Evolutionary conservation across 306 rosid species (phyloP).

Genomic region (Purshia tridentata): DNA sequence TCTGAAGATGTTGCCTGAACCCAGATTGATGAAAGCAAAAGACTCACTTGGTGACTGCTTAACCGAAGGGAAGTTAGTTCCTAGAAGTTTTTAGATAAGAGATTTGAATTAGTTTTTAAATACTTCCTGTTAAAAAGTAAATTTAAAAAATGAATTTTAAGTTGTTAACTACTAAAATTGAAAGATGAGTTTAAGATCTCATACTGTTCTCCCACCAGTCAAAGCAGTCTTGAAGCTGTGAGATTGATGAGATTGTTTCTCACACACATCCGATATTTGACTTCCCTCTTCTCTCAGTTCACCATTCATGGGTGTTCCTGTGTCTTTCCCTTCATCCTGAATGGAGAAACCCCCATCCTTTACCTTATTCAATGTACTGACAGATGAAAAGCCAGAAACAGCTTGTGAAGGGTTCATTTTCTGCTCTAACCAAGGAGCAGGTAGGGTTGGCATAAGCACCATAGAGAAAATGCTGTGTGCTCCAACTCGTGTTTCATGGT

Average conservation of each 20-base stretch:
- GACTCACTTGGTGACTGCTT: slow-evolving; percentile 93
- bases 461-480: slow-evolving; percentile 74
- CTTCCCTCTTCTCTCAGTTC: slow-evolving; percentile 34
- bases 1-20: slow-evolving; percentile 86
- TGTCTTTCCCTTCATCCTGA: slow-evolving; percentile 34
- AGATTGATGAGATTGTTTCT: slow-evolving; percentile 36
- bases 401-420: slow-evolving; percentile 32
- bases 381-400: slow-evolving; percentile 34
- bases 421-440: slow-evolving; percentile 45
- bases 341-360: slow-evolving; percentile 45
- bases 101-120: slow-evolving; percentile 21
- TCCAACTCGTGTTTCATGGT: slow-evolving; percentile 76
- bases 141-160: background rate
- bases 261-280: slow-evolving; percentile 30
- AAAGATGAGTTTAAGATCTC: slow-evolving; percentile 14
- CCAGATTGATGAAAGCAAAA: slow-evolving; percentile 94
- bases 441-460: slow-evolving; percentile 72
- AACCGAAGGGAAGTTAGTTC: slow-evolving; percentile 74
- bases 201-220: slow-evolving; percentile 59
- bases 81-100: slow-evolving; percentile 41
- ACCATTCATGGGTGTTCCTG: slow-evolving; percentile 34
- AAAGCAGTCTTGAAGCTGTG: slow-evolving; percentile 44
- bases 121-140: background rate
- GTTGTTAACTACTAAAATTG: background rate
- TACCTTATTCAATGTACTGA: slow-evolving; percentile 32